Base-by-base conservation (phyloP, 2,329 filamentous ascomycete species). In the Ustulina deusta region DNA sequence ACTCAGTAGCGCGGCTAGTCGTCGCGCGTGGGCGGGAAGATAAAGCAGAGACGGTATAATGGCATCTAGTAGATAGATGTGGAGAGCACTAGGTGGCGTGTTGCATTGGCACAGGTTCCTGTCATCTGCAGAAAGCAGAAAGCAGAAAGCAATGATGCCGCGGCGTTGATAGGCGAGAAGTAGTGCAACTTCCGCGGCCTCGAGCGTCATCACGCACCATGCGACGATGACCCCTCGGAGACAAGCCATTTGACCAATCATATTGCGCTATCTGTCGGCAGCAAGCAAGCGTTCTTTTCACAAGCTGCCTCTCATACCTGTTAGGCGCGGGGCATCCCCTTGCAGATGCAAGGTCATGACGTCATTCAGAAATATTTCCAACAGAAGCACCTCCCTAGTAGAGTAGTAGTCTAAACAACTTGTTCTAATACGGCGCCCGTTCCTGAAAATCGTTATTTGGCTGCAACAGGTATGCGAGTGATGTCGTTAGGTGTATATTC, bases 401-500 rank as follows among this genome's bases (percentile, higher is more conserved):
- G n/a, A n/a, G n/a, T n/a, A 44, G 40, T 44, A 46, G 42, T 13
- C 42, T 46, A 22, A 42, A 44, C 42, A 10, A 11, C 42, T 46
- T 11, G 42, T 17, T 32, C 27, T 34, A 52, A 52, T 52, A 15
- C 49, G 20, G 34, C 49, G 49, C 61, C 61, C 61, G 66, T 68
- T 65, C 66, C 66, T 68, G 62, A 59, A 62, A 48, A 68, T 65
- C 57, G 49, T 57, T 36, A 55, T 57, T 36, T 20, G 32, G 15
- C 17, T 29, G 44, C 17, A 27, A 38, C 5, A 46, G 44, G 9
- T 25, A 40, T 15, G 22, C 13, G 10, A 13, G 32, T 27, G 20
- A 32, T 29, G 46, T 32, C 42, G 3, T n/a, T n/a, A n/a, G n/a
- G n/a, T n/a, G n/a, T 22, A 25, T 27, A 4, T 27, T n/a, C 17